Base-by-base conservation (phyloP, 2,329 filamentous ascomycete species). In the Aschersonia sp. region DNA sequence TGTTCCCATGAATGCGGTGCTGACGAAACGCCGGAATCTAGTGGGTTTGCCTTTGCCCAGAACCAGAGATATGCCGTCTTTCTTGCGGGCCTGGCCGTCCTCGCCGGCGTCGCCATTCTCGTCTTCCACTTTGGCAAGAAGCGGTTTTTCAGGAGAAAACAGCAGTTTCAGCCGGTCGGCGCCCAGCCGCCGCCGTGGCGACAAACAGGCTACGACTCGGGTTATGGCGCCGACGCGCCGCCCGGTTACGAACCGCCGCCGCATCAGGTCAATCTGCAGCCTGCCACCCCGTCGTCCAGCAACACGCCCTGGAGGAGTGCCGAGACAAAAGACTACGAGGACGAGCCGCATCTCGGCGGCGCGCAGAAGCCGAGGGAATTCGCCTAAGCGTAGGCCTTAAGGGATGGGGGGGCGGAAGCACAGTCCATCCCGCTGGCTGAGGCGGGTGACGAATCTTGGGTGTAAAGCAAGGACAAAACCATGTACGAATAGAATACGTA, bases 21-120 rank as follows among this genome's bases (percentile, higher is more conserved):
- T 42, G n/a, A 42, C 40, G 40, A 42, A 7, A 22, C 22, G 10
- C n/a, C 40, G 40, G 30, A 30, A 5, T 41, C 7, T 45, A 77
- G 73, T 5, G 79, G 79, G 30, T 79, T 81, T 56, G 66, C 68
- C 0, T 72, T 81, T 46, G 76, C 78, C 3, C 62, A 71, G 11
- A 72, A 73, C 47, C 55, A 64, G n/a, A 60, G 58, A 43, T 70
- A 68, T 49, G 65, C 70, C 52, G 69, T 67, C 54, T 63, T 71
- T 35, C 66, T 77, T n/a, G 65, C 69, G 7, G 69, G 65, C 30
- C 57, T 75, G 33, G 59, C 75, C 33, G 59, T 76, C 44, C 45
- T 71, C 39, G 58, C 69, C 50, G 59, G 73, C 5, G 59, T 63
- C 33, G 58, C 70, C 6, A 33, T 43, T 44, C 53, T 73, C 29